Evolutionary conservation across 1,139 yeast species (phyloP), one percentile per base, ranked within the genome.

Genomic region (Meyerozyma guilliermondii): DNA sequence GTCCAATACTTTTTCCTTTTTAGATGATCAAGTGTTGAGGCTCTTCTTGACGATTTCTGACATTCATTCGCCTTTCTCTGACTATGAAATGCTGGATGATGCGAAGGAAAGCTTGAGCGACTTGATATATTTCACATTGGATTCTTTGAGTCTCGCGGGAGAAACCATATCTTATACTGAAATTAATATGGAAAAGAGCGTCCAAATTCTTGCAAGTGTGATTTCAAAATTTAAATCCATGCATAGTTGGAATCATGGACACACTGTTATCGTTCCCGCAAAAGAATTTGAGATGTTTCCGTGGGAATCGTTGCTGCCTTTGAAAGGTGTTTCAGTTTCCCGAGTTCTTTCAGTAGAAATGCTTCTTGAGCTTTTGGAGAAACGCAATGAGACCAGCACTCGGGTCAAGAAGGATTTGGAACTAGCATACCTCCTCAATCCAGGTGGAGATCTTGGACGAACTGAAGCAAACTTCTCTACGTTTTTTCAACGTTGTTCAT

Each of bases 251-350:
- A 31, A 22, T 24, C 43, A 56, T 10, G 67, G 67, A 4, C 97
- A 89, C 58, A 67, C 83, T 2, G 80, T 91, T 2, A 64, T 92
- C 41, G 67, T 92, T 8, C 78, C 88, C 3, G 83, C 89, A 39
- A 71, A 81, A 37, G 65, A 66, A 7, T 82, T 94, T 51, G 77
- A 78, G 10, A 62, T 66, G 24, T 71, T 92, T 39, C 98, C 98
- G 0, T 92, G 98, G 98, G 98, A 92, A 56, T 82, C 89, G 0
- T 59, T 91, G 29, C 74, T 80, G 0, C 69, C 76, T 39, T 59
- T 91, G 44, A 61, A 76, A 39, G 55, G 57, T 0, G 65, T 63
- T 36, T 80, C 95, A 0, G 76, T 87, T 0, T 78, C 95, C 0
- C 69, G 98, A 46, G 77, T 89, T 58, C 95, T 96, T 0, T 83